Conservation (phyloP, 164 flowering plant species). For the Santalum album region DNA sequence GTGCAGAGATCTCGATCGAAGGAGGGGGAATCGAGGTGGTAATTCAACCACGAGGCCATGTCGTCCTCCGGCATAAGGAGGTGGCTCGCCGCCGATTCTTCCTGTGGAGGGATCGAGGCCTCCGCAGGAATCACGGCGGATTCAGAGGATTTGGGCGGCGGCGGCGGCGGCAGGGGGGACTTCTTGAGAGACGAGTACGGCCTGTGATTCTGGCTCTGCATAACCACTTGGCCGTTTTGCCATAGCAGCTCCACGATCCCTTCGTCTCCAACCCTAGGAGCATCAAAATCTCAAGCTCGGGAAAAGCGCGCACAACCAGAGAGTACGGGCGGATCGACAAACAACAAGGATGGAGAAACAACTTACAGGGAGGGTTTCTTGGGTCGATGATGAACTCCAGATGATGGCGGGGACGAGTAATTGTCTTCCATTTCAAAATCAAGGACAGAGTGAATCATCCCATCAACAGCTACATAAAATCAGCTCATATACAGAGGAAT, state of each 20-base stretch:
- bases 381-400: conserved; percentile 17
- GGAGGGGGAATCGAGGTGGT: conserved; percentile 39
- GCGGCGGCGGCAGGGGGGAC: conserved; percentile 9
- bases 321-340: background rate
- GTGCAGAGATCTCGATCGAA: conserved; percentile 35
- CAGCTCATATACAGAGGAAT: too few species aligned
- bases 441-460: conserved; percentile 53
- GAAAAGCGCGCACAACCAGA: background rate
- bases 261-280: conserved; percentile 35
- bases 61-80: conserved; percentile 86
- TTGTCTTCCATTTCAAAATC: conserved; percentile 51
- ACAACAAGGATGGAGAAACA: background rate
- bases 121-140: conserved; percentile 14
- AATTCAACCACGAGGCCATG: conserved; percentile 89
- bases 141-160: background rate
- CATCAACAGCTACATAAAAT: too few species aligned
- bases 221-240: conserved; percentile 73
- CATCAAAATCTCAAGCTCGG: background rate
- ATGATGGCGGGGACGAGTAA: conserved; percentile 24
- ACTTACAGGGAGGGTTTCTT: conserved; percentile 18
- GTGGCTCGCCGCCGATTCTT: conserved; percentile 14
- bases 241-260: conserved; percentile 79
- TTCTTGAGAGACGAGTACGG: conserved; percentile 21
- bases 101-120: conserved; percentile 13
- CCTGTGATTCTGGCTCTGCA: conserved; percentile 51